phyloP scores from a whole-genome alignment of 176 grass and related monocot species.

The Oryza longistaminata region DNA sequence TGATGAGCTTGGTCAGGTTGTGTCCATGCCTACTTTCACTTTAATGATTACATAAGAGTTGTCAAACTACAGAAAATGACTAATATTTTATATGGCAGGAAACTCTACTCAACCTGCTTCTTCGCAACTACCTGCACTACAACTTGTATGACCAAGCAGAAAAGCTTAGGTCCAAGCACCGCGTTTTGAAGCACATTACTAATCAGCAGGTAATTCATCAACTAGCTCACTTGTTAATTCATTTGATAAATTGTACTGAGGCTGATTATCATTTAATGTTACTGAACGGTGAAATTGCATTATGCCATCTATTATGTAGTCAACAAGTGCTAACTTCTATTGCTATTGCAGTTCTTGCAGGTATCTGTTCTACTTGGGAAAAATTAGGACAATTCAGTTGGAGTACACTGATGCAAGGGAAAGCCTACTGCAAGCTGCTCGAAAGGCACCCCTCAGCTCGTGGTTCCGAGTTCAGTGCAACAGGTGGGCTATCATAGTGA shows the following conservation, averaged over 20 bases:
- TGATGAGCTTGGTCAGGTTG: constrained; percentile 92
- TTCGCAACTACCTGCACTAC: constrained; percentile 96
- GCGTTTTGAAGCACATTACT: constrained; percentile 92
- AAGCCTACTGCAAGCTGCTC: constrained; percentile 84
- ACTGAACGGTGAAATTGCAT: background rate
- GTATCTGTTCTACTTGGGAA: constrained; percentile 85
- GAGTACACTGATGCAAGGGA: constrained; percentile 91
- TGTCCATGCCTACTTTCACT: constrained; percentile 20
- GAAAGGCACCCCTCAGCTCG: constrained; percentile 72
- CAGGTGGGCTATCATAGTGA: constrained; percentile 82
- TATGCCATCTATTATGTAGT: constrained; percentile 4
- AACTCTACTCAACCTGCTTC: constrained; percentile 91
- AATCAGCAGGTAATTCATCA: constrained; percentile 74
- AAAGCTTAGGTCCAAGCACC: constrained; percentile 94
- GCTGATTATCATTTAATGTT: background rate
- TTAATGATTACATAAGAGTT: background rate
- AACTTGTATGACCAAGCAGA: constrained; percentile 93
- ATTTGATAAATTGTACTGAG: background rate
- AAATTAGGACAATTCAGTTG: constrained; percentile 92
- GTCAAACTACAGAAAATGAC: constrained; percentile 10
- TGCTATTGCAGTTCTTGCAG: constrained; percentile 67
- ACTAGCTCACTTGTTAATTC: constrained; percentile 19
- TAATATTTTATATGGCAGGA: constrained; percentile 41
- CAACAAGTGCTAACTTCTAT: constrained; percentile 19
- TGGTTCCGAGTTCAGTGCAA: constrained; percentile 79